Conservation (phyloP, 2,329 filamentous ascomycete species). For the Curvularia spicifera region DNA sequence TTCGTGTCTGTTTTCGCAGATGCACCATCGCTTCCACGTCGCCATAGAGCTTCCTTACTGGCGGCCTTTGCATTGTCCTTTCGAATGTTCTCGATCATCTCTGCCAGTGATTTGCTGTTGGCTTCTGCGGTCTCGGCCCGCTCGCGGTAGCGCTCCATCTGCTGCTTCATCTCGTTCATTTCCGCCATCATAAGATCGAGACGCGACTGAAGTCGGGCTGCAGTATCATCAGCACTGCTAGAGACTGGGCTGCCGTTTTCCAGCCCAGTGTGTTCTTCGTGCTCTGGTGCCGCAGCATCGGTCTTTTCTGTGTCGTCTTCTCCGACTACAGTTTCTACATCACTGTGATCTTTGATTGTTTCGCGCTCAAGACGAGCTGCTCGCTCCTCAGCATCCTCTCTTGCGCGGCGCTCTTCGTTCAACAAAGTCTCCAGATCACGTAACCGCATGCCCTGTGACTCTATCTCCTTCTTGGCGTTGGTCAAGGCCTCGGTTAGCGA, state of each 20-base stretch:
- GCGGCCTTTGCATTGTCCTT: constrained; percentile 64
- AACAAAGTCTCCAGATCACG: constrained; percentile 81
- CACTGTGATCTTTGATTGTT: constrained; percentile 51
- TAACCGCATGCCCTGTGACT: constrained; percentile 79
- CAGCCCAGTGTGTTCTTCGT: constrained; percentile 22
- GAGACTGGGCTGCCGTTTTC: constrained; percentile 35
- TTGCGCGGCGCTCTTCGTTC: constrained; percentile 77
- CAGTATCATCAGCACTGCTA: constrained; percentile 44
- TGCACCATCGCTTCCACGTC: constrained; percentile 35
- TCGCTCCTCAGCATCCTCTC: constrained; percentile 83
- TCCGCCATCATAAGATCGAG: constrained; percentile 79
- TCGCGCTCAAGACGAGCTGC: constrained; percentile 73
- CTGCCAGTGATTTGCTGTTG: constrained; percentile 78
- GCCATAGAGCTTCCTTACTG: constrained; percentile 36
- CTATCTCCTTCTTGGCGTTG: constrained; percentile 83
- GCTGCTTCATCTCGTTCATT: constrained; percentile 79
- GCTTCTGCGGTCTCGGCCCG: constrained; percentile 82
- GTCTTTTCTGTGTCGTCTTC: constrained; percentile 29
- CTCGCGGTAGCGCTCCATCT: constrained; percentile 77
- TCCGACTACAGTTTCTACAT: constrained; percentile 36
- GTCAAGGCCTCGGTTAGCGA: constrained; percentile 85
- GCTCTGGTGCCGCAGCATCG: constrained; percentile 19
- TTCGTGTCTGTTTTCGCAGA: constrained; percentile 13
- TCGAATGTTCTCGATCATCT: constrained; percentile 86
- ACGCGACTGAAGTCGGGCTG: constrained; percentile 67